Base-by-base conservation (phyloP, 208 protist genomes). In the Herpetomonas tarakana region DNA sequence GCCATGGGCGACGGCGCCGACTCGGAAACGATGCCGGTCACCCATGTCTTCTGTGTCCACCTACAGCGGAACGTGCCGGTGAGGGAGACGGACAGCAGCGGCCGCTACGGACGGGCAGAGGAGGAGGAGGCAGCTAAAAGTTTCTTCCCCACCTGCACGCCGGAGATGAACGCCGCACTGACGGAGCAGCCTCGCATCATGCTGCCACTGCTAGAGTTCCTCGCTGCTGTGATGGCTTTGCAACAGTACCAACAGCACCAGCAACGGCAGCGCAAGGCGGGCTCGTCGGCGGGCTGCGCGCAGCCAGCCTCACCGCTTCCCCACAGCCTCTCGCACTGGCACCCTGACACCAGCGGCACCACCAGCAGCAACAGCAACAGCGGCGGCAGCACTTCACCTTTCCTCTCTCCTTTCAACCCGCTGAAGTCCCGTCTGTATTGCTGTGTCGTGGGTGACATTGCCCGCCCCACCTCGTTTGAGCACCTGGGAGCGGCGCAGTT, bases 191-290 rank as follows among this genome's bases (percentile, higher is more conserved):
- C 84, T 0, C 59, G 57, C 18, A 79, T 87, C 50, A 71, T 89
- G 9, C 58, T 90, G n/a, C 71, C 83, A 16, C 49, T 91, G 19
- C 51, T 91, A 12, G 83, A 91, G 58, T 90, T 91, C 64, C 88
- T 94, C 60, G 68, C 68, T n/a, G 77, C 77, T 0, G 72, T 91
- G 28, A 60, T 85, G 52, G 58, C 68, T 52, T 62, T 51, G 16
- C 38, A 41, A 14, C 35, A 41, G 6, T 41, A 41, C 35, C 35
- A 69, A 28, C 68, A 67, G 30, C 61, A 65, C 51, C 49, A 65
- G 21, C 31, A 46, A 18, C 56, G 39, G 19, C 47, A 56, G 28
- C 49, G 27, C 0, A 35, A 29, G 11, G 11, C 9, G 31, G 16
- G 19, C 26, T 9, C 11, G 6, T 4, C 4, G 7, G n/a, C n/a